Evolutionary conservation across 176 grass and related monocot species (phyloP).

Genomic region (Urochloa ruziziensis): DNA sequence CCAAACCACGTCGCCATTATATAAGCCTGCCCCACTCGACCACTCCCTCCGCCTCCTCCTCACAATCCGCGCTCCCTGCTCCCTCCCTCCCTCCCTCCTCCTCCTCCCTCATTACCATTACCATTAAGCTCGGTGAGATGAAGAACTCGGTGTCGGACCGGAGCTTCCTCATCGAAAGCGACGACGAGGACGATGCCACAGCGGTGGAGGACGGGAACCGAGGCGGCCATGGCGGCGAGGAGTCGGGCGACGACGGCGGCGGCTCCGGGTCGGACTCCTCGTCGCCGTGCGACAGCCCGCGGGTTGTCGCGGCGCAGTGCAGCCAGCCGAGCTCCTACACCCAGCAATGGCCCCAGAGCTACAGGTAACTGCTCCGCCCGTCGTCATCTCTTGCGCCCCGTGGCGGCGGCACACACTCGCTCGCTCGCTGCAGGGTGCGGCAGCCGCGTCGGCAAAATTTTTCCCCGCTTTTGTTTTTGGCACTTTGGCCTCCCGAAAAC

Average conservation of each 20-base stretch:
- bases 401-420: not conserved
- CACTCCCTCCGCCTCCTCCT: not conserved
- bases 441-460: not conserved
- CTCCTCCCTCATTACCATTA: not conserved
- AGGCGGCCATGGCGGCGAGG: not conserved
- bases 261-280: conserved; percentile 44
- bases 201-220: conserved; percentile 24
- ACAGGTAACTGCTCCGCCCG: conserved; percentile 50
- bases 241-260: conserved; percentile 9
- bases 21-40: conserved; percentile 9
- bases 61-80: not conserved
- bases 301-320: not conserved
- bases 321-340: conserved; percentile 66
- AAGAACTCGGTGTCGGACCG: conserved; percentile 63
- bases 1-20: not conserved
- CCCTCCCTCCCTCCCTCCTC: not conserved
- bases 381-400: not conserved
- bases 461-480: not conserved
- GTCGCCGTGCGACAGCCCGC: conserved; percentile 44
- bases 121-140: conserved; percentile 28
- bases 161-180: conserved; percentile 72
- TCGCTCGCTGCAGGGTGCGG: not conserved
- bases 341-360: conserved; percentile 86
- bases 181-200: conserved; percentile 49
- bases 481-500: too few species aligned